Percentiles rank a stretch among this genome's conserved stretches.
These are phyloP conservation scores for Marchantia polymorpha DNA, from an alignment of 225 moss, liverwort and hornwort genomes.

Conservation along the genomic window DNA sequence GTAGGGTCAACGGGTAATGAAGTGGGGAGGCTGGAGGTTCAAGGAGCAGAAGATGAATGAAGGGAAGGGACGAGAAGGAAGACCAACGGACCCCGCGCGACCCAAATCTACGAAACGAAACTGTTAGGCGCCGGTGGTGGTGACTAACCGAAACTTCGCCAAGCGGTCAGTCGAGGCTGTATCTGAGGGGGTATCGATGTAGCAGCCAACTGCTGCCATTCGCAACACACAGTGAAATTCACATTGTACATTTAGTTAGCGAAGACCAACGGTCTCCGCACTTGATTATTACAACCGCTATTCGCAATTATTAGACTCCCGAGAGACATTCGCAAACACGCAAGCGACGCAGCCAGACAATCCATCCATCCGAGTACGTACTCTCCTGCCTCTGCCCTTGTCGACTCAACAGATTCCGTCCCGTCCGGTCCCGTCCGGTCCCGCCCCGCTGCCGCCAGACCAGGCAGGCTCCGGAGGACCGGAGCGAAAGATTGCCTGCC, in stretches of 20 bases:
- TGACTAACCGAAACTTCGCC: background rate
- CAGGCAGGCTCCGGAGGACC: too few species aligned
- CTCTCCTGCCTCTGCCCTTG: too few species aligned
- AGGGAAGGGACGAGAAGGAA: background rate
- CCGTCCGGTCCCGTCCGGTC: too few species aligned
- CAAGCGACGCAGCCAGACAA: too few species aligned
- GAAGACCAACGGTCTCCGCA: background rate
- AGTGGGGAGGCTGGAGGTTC: background rate
- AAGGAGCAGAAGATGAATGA: background rate
- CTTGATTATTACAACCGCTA: background rate
- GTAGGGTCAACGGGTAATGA: background rate
- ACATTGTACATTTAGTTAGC: background rate
- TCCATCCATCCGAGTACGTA: too few species aligned
- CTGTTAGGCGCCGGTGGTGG: too few species aligned
- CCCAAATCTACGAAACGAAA: too few species aligned
- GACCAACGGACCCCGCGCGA: background rate
- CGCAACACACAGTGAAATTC: background rate
- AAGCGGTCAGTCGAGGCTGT: too few species aligned
- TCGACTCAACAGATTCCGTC: too few species aligned
- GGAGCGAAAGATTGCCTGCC: too few species aligned
- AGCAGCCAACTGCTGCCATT: background rate
- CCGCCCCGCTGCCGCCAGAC: too few species aligned
- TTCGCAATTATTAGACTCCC: background rate
- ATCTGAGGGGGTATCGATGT: too few species aligned
- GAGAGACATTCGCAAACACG: background rate